A percentile compares a stretch with the other conserved stretches of the same genome.
Evolutionary conservation across 176 grass and related monocot species (phyloP).

Genomic region (Phoenix dactylifera): DNA sequence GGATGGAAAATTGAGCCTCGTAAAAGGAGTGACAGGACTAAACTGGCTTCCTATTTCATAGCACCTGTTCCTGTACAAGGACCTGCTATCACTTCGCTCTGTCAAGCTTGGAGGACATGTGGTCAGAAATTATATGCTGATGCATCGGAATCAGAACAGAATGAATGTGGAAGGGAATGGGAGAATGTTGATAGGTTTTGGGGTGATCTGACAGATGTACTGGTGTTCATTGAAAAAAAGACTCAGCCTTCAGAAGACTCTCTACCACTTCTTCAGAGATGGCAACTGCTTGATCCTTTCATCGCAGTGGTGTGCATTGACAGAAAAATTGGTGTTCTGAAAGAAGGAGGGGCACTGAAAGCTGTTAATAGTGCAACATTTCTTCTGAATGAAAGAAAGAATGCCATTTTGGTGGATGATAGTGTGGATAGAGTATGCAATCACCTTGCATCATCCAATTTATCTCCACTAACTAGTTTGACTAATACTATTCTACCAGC

Average conservation of each 20-base stretch:
- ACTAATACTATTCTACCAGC: constrained; percentile 18
- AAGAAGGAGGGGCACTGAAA: constrained; percentile 48
- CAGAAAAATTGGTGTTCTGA: constrained; percentile 72
- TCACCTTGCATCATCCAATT: neutral
- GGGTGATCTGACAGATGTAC: constrained; percentile 69
- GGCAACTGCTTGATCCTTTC: constrained; percentile 91
- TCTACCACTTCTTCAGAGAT: constrained; percentile 59
- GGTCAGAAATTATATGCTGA: constrained; percentile 54
- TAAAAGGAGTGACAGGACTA: constrained; percentile 79
- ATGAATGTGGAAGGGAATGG: constrained; percentile 61
- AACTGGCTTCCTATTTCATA: constrained; percentile 76
- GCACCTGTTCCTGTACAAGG: constrained; percentile 44
- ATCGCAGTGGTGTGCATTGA: constrained; percentile 65
- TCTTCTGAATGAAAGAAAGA: constrained; percentile 34
- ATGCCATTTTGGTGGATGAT: constrained; percentile 29
- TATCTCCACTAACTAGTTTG: no score
- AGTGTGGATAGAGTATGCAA: constrained; percentile 20
- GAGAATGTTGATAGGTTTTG: constrained; percentile 75
- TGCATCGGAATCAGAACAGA: constrained; percentile 22
- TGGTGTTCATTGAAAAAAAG: constrained; percentile 46
- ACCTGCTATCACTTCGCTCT: constrained; percentile 67
- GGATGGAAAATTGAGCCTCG: constrained; percentile 91
- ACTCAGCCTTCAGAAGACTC: constrained; percentile 22
- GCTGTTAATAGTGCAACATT: constrained; percentile 57
- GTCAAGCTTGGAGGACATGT: constrained; percentile 82